Conservation (phyloP, 2,329 filamentous ascomycete genomes). For the Onygenales sp. region DNA sequence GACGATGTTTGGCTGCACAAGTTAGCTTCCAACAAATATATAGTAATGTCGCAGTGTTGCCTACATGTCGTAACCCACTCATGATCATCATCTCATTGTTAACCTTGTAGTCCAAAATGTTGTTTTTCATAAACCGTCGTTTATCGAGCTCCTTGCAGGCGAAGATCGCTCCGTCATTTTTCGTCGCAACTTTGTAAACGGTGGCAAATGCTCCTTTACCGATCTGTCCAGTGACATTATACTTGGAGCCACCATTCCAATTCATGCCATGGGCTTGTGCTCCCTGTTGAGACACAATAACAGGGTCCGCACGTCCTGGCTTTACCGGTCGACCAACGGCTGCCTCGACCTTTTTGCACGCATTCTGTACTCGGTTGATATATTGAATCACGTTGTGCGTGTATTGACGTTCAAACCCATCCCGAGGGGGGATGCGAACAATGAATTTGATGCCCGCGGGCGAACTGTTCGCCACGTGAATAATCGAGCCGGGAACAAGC, state of each 20-base stretch:
- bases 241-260: conserved; percentile 71
- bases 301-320: not conserved
- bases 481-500: conserved; percentile 61
- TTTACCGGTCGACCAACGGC: not conserved
- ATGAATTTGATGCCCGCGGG: conserved; percentile 65
- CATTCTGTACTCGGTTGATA: conserved; percentile 36
- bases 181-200: conserved; percentile 82
- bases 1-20: conserved; percentile 67
- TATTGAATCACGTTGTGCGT: conserved; percentile 60
- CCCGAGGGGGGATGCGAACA: conserved; percentile 71
- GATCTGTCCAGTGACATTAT: conserved; percentile 72
- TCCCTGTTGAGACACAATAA: conserved; percentile 11
- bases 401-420: conserved; percentile 60
- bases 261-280: conserved; percentile 54
- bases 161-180: conserved; percentile 70
- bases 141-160: conserved; percentile 96
- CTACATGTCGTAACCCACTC: conserved; percentile 71
- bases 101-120: conserved; percentile 77
- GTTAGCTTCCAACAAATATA: conserved; percentile 7
- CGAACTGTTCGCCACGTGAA: conserved; percentile 52
- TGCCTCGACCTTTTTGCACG: conserved; percentile 5
- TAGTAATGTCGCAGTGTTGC: conserved; percentile 22
- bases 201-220: conserved; percentile 93
- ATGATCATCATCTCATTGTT: conserved; percentile 98
- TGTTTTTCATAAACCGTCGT: conserved; percentile 85